Base-by-base conservation (phyloP, 2,329 filamentous ascomycete species). In the Eurotiales sp. region DNA sequence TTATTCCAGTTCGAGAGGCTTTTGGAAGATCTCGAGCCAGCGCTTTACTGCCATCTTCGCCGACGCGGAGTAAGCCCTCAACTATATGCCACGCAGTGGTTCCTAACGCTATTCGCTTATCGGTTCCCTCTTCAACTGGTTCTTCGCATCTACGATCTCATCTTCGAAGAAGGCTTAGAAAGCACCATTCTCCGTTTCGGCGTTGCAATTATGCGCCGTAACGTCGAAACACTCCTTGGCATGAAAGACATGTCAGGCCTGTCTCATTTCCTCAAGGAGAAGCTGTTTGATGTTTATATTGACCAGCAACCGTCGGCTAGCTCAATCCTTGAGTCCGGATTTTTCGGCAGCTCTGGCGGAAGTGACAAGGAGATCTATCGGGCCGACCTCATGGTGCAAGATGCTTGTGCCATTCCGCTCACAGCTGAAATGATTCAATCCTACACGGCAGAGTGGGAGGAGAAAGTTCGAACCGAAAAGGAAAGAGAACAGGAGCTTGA, bases 21-120 rank as follows among this genome's bases (percentile, higher is more conserved):
- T 17, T 77, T 99, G 23, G 93, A 99, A 71, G 93, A 99, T 61
- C 78, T 92, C 39, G 92, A 99, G 66, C 93, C 95, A 2, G 91
- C 91, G 2, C 76, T 99, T 6, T 96, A 95, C 72, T 96, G 92
- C 66, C 93, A 99, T 69, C 82, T 99, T 51, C 88, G 88, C 63
- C 85, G 93, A 53, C 84, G 88, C 51, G 86, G 89, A 58, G 93
- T 99, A 50, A 87, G 87, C 8, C 87, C 93, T 1, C 90, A 96
- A 64, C 79, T 99, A 8, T 99, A 99, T 66, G 93, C 93, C 40
- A 99, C 93, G 0, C 93, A 99, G 69, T 99, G 93, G 93, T 99
- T 99, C 72, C 80, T 99, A 45, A 99, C 93, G 0, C 79, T 99
- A n/a, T 99, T 99, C 65, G 90, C 92, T 27, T 99, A 99, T 69